Evolutionary conservation across 2,329 filamentous ascomycete species (phyloP), one percentile per base, ranked within the genome.

Genomic region (Chrysoporthe austroafricana): DNA sequence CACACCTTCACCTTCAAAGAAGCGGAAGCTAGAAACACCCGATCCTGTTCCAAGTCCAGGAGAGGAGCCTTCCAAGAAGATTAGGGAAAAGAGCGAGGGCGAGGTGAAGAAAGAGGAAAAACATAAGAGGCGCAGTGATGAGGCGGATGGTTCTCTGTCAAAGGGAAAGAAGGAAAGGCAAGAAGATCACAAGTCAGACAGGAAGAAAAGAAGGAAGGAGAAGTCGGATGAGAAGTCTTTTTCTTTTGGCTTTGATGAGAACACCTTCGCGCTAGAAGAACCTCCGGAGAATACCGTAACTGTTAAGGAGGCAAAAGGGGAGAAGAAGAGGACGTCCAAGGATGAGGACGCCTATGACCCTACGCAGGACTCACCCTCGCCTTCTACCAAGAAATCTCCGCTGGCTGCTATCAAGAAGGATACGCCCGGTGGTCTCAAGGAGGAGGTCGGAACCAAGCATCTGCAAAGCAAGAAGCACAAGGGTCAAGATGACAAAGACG

Each of bases 181-280:
- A 42, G 72, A 79, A 74, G 58, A 39, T 3, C 77, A 79, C 73
- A 76, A 78, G 72, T 75, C 76, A 64, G 76, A 71, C 57, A 87
- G 86, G 71, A 82, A 84, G 50, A 79, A 83, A 26, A 89, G 86
- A 72, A 85, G 86, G 0, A 76, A 89, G 43, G 83, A 83, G 69
- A 77, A 82, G 67, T 79, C 83, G 3, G 78, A 83, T 56, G 81
- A 82, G 66, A 72, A 79, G 13, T 77, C 79, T 3, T 74, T 71
- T 44, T 63, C 72, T 42, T 64, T 71, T 4, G 58, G 32, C 21
- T 66, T 66, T 42, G 59, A 66, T 13, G 60, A 63, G 18, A 32
- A 21, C 3, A 13, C 34, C 5, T 43, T 48, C 7, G 43, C 34
- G 1, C 13, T 44, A 13, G 43, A 32, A 13, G 42, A 39, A 14